A percentile compares a stretch with the other conserved stretches of the same genome.
These are phyloP conservation scores for Gamarada debralockiae DNA, from an alignment of 495 filamentous ascomycete genomes.

Conservation along the genomic window DNA sequence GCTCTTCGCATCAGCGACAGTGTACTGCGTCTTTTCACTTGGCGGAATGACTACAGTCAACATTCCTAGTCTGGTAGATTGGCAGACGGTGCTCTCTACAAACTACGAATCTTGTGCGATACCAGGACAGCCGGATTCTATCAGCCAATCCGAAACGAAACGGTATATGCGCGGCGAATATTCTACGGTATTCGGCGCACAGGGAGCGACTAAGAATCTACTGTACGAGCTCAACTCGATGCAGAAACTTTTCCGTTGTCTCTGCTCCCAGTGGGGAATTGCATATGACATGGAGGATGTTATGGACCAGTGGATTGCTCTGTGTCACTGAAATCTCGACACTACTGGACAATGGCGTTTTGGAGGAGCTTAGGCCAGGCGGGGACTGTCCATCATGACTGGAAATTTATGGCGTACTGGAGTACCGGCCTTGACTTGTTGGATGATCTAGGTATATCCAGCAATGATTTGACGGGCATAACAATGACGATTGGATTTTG, in stretches of 20 bases:
- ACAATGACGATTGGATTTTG: too few species aligned
- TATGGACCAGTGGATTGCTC: conserved; percentile 41
- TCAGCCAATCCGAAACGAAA: conserved; percentile 30
- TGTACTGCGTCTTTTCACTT: conserved; percentile 40
- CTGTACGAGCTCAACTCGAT: conserved; percentile 48
- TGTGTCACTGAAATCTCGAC: too few species aligned
- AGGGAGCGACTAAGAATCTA: conserved; percentile 34
- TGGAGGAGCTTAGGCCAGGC: too few species aligned
- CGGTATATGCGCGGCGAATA: conserved; percentile 33
- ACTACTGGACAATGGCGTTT: too few species aligned
- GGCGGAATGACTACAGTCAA: conserved; percentile 34
- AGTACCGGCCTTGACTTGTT: too few species aligned
- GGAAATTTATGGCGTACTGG: too few species aligned
- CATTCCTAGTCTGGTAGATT: conserved; percentile 37
- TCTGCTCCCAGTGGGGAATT: conserved; percentile 45
- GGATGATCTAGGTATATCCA: too few species aligned
- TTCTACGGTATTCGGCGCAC: conserved; percentile 17
- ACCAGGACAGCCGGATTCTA: conserved; percentile 23
- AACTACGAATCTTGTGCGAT: conserved; percentile 34
- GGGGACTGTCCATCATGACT: too few species aligned
- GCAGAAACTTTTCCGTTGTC: conserved; percentile 45
- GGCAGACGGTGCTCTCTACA: conserved; percentile 39
- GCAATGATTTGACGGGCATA: too few species aligned
- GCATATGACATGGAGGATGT: conserved; percentile 48
- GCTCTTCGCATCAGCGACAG: conserved; percentile 40